phyloP scores from a whole-genome alignment of 2,329 filamentous ascomycete species.

The Lachnellula arida region DNA sequence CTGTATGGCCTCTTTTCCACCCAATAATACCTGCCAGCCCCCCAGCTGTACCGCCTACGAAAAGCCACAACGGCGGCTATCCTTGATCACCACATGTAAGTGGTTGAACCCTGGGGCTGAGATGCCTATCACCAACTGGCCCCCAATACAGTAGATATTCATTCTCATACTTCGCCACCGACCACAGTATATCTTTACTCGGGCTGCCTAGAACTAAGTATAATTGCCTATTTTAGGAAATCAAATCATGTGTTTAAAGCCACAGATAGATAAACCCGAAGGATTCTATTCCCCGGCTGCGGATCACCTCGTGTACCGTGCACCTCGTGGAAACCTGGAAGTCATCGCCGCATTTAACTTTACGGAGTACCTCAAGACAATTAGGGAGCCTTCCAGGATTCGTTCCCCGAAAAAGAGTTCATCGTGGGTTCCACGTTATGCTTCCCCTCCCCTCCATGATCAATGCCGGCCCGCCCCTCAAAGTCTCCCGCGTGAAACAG shows the following conservation, averaged over 20 bases:
- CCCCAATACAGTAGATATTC: neutral
- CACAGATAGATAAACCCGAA: neutral
- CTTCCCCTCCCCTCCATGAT: too few species aligned
- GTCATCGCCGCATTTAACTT: neutral
- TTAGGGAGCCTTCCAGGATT: too few species aligned
- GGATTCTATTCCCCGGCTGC: neutral
- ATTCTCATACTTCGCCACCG: neutral
- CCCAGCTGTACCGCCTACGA: neutral
- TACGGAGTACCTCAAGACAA: too few species aligned
- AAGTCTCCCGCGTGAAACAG: too few species aligned
- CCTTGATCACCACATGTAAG: neutral
- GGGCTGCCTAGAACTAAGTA: too few species aligned
- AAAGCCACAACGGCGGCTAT: neutral
- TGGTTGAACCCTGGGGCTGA: neutral
- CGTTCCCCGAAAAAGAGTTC: too few species aligned
- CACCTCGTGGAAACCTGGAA: neutral
- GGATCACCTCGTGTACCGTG: neutral
- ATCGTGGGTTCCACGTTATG: too few species aligned
- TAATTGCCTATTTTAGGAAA: neutral
- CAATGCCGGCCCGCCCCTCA: too few species aligned
- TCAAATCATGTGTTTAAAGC: neutral
- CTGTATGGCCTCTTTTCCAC: neutral
- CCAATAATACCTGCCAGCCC: neutral
- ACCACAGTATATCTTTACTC: neutral
- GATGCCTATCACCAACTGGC: neutral